Conservation (phyloP, 78 protist species). For the Cavenderia fasciculata region DNA sequence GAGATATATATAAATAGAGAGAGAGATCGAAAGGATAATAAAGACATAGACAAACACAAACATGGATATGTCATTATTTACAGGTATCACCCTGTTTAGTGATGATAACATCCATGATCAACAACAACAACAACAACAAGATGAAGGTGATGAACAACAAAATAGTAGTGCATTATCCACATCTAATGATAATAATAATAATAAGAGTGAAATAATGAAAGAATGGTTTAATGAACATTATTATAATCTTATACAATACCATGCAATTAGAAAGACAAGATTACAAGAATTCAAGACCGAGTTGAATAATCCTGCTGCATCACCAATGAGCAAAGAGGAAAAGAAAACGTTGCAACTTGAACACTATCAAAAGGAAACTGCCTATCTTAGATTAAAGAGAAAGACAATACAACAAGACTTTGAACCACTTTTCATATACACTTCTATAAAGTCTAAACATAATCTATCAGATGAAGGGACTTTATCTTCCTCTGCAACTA, state of each 20-base stretch:
- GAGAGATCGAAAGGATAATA: too few relatives aligned
- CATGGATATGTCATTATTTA: conserved; percentile 49
- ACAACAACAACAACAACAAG: too few relatives aligned
- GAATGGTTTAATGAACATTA: conserved; percentile 53
- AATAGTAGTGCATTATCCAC: background rate
- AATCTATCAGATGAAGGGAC: too few relatives aligned
- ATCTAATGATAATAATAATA: background rate
- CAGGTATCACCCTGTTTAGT: conserved; percentile 65
- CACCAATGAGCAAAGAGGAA: conserved; percentile 25
- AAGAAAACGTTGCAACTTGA: conserved; percentile 17
- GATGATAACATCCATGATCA: conserved; percentile 1
- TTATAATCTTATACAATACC: background rate
- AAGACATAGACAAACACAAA: too few relatives aligned
- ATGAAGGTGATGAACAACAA: background rate
- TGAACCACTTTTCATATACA: conserved; percentile 32
- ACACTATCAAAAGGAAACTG: conserved; percentile 38
- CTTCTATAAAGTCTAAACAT: too few relatives aligned
- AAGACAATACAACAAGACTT: conserved; percentile 31
- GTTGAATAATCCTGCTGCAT: background rate
- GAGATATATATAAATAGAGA: too few relatives aligned
- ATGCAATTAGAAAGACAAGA: conserved; percentile 8
- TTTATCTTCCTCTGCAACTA: too few relatives aligned
- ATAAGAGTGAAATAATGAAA: background rate
- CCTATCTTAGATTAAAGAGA: conserved; percentile 51
- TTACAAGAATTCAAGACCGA: background rate